Base-by-base conservation (phyloP, 2,329 filamentous ascomycete genomes). In the Thielaviopsis ethacetica region DNA sequence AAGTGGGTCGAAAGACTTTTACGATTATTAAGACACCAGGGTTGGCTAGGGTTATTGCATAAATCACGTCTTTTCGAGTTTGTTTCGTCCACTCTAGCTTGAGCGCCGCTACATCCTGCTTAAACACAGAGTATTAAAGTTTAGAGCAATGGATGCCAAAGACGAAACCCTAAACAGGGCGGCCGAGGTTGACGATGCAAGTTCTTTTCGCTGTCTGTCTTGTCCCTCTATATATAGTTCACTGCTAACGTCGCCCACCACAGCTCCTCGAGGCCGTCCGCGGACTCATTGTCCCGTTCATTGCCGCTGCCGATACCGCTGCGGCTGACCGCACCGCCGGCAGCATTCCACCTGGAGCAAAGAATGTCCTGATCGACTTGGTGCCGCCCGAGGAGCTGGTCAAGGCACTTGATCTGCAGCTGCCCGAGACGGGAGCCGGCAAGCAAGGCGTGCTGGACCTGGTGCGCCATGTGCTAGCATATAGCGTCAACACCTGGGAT, bases 401-500 rank as follows among this genome's bases (percentile, higher is more conserved):
- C 1, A 73, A 79, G 52, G 74, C 80, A 55, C 72, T 85, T 62
- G 71, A 77, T 12, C 73, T 88, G 49, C 71, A 78, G 6, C 72
- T 89, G 5, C 83, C 85, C 0, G 56, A 53, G 15, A 65, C 71
- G 2, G 71, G 70, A 2, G 69, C 76, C 47, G 83, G 80, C 7
- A 74, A 73, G 62, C 85, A 84, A 0, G 91, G 91, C 0, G 73
- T 96, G 34, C 73, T 95, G 27, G 76, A 82, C 38, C 81, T 81
- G 2, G 78, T 95, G 53, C 74, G 82, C 64, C 79, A 83, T 62
- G 76, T 96, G 21, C 76, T 97, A 50, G 77, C 81, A 63, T 90
- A 94, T 71, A 93, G 86, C 67, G 91, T 97, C 67, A 98, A 98
- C 72, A 96, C 91, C n/a, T 97, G 91, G 88, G 87, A 95, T 67